Evolutionary conservation across 2,329 filamentous ascomycete species (phyloP).

Genomic region (Trichoderma gracile): DNA sequence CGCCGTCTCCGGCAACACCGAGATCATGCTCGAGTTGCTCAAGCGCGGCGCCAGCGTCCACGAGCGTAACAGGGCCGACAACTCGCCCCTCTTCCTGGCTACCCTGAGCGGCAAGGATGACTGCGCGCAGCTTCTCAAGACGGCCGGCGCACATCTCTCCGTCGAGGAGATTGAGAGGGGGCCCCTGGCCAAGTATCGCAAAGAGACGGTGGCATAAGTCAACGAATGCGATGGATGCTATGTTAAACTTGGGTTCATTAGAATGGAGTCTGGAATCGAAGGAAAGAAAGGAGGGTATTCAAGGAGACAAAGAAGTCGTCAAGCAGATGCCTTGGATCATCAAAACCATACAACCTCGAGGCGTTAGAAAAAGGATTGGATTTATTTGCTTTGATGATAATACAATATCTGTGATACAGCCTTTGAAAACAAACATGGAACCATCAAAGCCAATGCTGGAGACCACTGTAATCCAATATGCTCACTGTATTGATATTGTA

Average conservation of each 20-base stretch:
- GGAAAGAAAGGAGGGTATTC: neutral
- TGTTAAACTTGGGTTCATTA: neutral
- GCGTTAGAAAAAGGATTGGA: neutral
- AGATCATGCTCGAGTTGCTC: slow-evolving; percentile 61
- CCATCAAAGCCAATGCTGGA: slow-evolving; percentile 14
- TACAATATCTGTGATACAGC: slow-evolving; percentile 18
- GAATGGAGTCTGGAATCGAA: neutral
- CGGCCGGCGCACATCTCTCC: slow-evolving; percentile 61
- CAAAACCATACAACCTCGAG: neutral
- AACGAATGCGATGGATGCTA: neutral
- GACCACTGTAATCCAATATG: slow-evolving; percentile 21
- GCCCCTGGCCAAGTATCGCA: slow-evolving; percentile 30
- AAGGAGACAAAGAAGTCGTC: neutral
- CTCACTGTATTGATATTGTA: slow-evolving; percentile 25
- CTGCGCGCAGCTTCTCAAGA: slow-evolving; percentile 55
- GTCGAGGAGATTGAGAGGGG: slow-evolving; percentile 42
- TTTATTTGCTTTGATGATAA: slow-evolving; percentile 16
- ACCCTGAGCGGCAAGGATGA: slow-evolving; percentile 57
- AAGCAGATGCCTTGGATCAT: neutral
- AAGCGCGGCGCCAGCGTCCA: slow-evolving; percentile 66
- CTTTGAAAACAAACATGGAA: slow-evolving; percentile 21
- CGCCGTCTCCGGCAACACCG: slow-evolving; percentile 53
- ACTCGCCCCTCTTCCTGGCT: slow-evolving; percentile 66
- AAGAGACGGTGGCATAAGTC: slow-evolving; percentile 12
- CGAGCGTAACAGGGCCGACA: slow-evolving; percentile 63